phyloP scores from a whole-genome alignment of 495 filamentous ascomycete species.

The Cercophora samala region DNA sequence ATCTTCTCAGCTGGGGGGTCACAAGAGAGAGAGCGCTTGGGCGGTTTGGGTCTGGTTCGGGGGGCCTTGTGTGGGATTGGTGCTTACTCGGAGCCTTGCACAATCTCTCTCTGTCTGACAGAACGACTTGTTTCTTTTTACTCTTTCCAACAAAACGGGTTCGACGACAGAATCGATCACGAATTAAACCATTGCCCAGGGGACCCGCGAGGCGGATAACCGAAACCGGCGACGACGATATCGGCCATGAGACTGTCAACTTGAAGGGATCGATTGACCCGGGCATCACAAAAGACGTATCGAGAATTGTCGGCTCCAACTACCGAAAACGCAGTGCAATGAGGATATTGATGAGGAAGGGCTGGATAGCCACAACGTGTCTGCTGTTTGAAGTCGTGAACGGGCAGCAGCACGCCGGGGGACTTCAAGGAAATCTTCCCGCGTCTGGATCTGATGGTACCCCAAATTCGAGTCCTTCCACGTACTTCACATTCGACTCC shows the following conservation, averaged over 20 bases:
- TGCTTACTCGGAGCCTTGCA: conserved; percentile 7
- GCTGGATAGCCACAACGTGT: conserved; percentile 20
- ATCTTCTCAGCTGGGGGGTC: conserved; percentile 7
- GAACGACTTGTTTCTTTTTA: not conserved
- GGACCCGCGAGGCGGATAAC: not conserved
- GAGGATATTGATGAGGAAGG: conserved; percentile 18
- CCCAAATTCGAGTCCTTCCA: no score
- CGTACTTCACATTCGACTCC: not conserved
- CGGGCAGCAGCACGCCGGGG: not conserved
- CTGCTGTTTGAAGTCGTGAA: conserved; percentile 14
- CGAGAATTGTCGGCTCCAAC: not conserved
- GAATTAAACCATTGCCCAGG: not conserved
- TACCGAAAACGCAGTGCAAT: conserved; percentile 17
- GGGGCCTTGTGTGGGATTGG: not conserved
- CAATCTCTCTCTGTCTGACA: not conserved
- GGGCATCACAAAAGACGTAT: not conserved
- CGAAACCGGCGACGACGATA: not conserved
- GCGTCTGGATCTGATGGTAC: no score
- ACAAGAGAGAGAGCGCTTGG: not conserved
- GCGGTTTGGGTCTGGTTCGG: conserved; percentile 2
- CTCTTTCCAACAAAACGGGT: not conserved
- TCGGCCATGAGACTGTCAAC: conserved; percentile 11
- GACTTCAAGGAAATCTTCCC: not conserved
- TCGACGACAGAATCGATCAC: not conserved
- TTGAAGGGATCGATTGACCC: not conserved